These are phyloP conservation scores for Picea sitchensis DNA, from an alignment of 75 land plant genomes.

Conservation along the genomic window DNA sequence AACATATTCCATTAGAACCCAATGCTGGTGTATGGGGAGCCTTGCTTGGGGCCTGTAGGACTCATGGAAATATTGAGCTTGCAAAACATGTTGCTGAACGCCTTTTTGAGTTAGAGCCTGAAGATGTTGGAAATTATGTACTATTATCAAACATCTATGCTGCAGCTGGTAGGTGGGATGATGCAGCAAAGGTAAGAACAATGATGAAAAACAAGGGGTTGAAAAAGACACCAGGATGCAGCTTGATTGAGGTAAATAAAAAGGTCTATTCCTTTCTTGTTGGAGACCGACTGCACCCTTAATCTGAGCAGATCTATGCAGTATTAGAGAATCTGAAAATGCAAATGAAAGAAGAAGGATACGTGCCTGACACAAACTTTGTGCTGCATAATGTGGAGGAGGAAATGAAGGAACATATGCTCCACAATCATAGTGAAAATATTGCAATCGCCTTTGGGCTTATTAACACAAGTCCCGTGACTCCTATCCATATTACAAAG, in stretches of 20 bases:
- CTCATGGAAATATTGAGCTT: slow-evolving; percentile 10
- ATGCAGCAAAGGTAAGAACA: slow-evolving; percentile 13
- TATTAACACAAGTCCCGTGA: slow-evolving; percentile 4
- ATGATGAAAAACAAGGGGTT: slow-evolving; percentile 13
- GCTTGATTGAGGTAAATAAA: slow-evolving; percentile 20
- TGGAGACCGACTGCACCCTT: slow-evolving; percentile 13
- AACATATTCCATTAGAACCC: slow-evolving; percentile 20
- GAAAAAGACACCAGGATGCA: slow-evolving; percentile 16
- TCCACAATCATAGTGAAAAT: slow-evolving; percentile 10
- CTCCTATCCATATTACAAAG: slow-evolving; percentile 15
- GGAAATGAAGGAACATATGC: slow-evolving; percentile 9
- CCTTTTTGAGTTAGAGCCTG: slow-evolving; percentile 15
- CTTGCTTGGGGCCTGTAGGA: slow-evolving; percentile 23
- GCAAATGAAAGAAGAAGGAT: slow-evolving; percentile 9
- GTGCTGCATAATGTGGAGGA: slow-evolving; percentile 14
- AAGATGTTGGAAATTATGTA: slow-evolving; percentile 13
- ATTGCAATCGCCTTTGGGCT: slow-evolving; percentile 16
- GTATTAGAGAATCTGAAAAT: slow-evolving; percentile 8
- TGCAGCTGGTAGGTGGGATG: slow-evolving; percentile 22
- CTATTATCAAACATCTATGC: slow-evolving; percentile 23
- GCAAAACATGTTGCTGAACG: slow-evolving; percentile 10
- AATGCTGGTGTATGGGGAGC: slow-evolving; percentile 19
- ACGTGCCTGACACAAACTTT: slow-evolving; percentile 16
- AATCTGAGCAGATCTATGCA: slow-evolving; percentile 18
- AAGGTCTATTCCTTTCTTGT: slow-evolving; percentile 13